Base-by-base conservation (phyloP, 805 yeast species). In the Scheffersomyces lignosus region DNA sequence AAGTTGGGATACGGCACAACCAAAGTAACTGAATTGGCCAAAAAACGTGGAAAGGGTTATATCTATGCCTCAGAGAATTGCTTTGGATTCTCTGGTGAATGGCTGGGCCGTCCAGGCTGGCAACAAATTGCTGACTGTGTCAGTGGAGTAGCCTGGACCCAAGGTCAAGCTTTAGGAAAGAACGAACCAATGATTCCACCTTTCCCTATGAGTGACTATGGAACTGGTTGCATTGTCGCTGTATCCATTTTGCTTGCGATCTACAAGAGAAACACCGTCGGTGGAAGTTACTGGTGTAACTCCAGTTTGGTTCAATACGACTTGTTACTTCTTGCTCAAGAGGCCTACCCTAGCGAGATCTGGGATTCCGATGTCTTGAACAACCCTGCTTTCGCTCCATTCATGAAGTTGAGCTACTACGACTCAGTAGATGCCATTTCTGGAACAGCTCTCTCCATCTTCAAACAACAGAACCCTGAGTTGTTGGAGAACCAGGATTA, bases 191-290 rank as follows among this genome's bases (percentile, higher is more conserved):
- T 59, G 48, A 45, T 62, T 33, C 67, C 67, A 8, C 63, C 64
- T 9, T 62, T 62, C 39, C 67, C 67, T 15, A 61, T 56, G 61
- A 50, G 61, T 36, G 67, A 62, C 39, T 62, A 61, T 41, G 64
- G 63, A 15, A 58, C 64, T 17, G 66, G 66, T 2, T 60, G 61
- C 38, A 43, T 56, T 40, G 67, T 55, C 17, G 56, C 64, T 3
- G 53, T 60, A 37, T 57, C 62, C 7, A 61, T 58, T 14, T 38
- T 60, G 26, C 31, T 45, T n/a, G 64, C 58, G 2, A 36, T 62
- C 4, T 50, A 48, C 32, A 44, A 56, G 37, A 47, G 67, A 30
- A 53, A 57, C 14, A 38, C 39, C 9, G 16, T 37, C 7, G 67
- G 67, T 8, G 66, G 67, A 4, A 45, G 55, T 24, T 61, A 59